Base-by-base conservation (phyloP, 208 protist species). In the Phytomonas sp. region DNA sequence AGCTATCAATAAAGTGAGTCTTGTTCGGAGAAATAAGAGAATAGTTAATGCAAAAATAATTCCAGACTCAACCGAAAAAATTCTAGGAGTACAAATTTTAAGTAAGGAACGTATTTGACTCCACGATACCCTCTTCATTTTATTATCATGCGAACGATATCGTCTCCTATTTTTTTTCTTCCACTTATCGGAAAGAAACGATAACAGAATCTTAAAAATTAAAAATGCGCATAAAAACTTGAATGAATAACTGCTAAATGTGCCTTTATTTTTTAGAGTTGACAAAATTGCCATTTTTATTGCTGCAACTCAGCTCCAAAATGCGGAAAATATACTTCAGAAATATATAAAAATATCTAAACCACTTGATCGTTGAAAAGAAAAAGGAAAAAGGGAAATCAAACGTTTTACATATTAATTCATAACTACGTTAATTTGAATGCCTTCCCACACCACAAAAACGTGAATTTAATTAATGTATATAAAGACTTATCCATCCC, bases 1-100 rank as follows among this genome's bases (percentile, higher is more conserved):
- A 10, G 91, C 87, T 42, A 93, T 78, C 23, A 79, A 65, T 37
- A 96, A 64, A 11, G 87, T 93, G 3, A 96, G 64, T 36, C 72
- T 78, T 33, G 84, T 88, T 26, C 84, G 72, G 10, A 89, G 34
- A 16, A 84, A 69, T 14, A 94, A 78, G 37, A 96, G 74, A n/a
- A 23, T 12, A 4, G 60, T 64, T 34, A 42, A 64, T 23, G 12
- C 3, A 34, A 64, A 64, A 42, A 64, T 64, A 42, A 49, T 49
- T 49, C 12, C 14, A 19, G 40, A 49, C 40, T 49, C 40, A 49
- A 49, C 12, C 19, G 40, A 49, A 49, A 49, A 23, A 49, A 49
- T 19, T 4, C 40, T 12, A 49, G 40, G 40, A 49, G 19, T 49
- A 16, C 40, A 49, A 49, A 49, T 49, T 49, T 49, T 49, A 23